These are phyloP conservation scores for Phaseolus coccineus DNA, from an alignment of 331 rosid species.

Conservation along the genomic window DNA sequence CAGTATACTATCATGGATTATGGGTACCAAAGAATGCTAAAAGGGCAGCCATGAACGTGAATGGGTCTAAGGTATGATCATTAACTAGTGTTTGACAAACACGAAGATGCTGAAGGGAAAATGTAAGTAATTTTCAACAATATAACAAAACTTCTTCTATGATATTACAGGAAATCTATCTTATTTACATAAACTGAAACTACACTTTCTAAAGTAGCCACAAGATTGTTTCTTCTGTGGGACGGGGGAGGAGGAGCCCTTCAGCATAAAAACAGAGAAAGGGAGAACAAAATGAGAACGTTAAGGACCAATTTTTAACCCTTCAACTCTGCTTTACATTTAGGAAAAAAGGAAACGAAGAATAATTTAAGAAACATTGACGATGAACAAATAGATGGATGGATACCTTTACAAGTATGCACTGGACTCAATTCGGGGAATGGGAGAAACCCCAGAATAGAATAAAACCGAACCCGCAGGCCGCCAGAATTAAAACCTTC, in stretches of 20 bases:
- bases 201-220: background rate
- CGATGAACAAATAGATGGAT: background rate
- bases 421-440: constrained; percentile 78
- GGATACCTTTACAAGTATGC: constrained; percentile 76
- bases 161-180: background rate
- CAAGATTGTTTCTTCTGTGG: background rate
- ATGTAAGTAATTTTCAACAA: background rate
- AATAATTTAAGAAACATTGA: background rate
- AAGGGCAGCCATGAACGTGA: constrained; percentile 8
- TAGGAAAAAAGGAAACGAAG: background rate
- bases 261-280: background rate
- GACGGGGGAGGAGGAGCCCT: background rate
- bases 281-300: background rate
- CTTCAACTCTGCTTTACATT: background rate
- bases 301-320: background rate
- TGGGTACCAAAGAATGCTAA: constrained; percentile 1
- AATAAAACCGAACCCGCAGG: constrained; percentile 67
- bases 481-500: constrained; percentile 85
- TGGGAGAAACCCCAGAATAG: constrained; percentile 86
- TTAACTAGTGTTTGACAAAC: background rate
- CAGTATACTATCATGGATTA: constrained; percentile 4
- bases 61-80: background rate
- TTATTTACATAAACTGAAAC: constrained; percentile 17
- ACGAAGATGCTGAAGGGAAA: constrained; percentile 18
- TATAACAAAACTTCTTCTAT: background rate